Conservation (phyloP, 345 rosid species). For the Salix brachista region DNA sequence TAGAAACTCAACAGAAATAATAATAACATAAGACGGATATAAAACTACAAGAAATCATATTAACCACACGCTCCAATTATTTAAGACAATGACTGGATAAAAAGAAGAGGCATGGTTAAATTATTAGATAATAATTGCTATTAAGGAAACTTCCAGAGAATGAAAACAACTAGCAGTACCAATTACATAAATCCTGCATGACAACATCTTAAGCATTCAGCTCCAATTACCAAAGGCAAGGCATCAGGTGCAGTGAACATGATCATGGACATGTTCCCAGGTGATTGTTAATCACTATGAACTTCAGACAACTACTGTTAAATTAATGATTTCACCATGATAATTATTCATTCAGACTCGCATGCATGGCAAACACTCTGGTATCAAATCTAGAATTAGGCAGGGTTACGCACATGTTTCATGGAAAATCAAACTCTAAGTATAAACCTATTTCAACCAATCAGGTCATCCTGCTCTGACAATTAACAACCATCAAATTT, state of each 20-base stretch:
- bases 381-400: not conserved
- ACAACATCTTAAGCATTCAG: not conserved
- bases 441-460: not conserved
- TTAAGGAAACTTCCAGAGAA: not conserved
- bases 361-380: not conserved
- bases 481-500: not conserved
- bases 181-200: not conserved
- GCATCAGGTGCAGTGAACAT: not conserved
- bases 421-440: not conserved
- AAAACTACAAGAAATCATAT: not conserved
- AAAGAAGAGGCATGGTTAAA: not conserved
- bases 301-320: not conserved
- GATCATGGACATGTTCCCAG: not conserved
- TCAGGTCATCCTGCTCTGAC: not conserved
- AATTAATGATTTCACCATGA: not conserved
- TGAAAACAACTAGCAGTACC: not conserved
- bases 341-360: not conserved
- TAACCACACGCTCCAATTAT: not conserved
- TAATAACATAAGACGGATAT: not conserved
- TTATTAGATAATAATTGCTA: not conserved
- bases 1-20: not conserved
- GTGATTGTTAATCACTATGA: not conserved
- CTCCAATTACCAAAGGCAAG: not conserved
- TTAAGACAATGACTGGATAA: not conserved
- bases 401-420: not conserved